These are phyloP conservation scores for Talaromyces borbonicus DNA, from an alignment of 495 filamentous ascomycete genomes.

Conservation along the genomic window DNA sequence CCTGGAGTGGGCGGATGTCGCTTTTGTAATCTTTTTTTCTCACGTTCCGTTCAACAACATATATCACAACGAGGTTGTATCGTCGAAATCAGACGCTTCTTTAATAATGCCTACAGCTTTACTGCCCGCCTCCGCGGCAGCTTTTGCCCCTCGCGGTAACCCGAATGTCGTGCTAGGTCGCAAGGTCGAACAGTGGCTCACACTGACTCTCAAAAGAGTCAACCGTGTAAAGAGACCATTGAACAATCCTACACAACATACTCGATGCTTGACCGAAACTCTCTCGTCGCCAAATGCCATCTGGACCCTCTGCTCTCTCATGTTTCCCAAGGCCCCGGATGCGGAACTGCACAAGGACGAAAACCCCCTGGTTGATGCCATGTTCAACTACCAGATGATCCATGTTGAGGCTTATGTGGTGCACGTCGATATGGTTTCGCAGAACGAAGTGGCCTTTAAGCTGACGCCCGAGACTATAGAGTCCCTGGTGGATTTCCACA, in stretches of 20 bases:
- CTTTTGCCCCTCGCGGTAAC: slow-evolving; percentile 91
- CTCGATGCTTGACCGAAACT: slow-evolving; percentile 92
- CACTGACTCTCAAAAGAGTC: slow-evolving; percentile 90
- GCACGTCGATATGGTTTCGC: slow-evolving; percentile 96
- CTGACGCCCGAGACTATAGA: slow-evolving; percentile 97
- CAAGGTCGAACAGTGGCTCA: slow-evolving; percentile 97
- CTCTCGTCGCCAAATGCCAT: slow-evolving; percentile 85
- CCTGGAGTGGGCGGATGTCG: slow-evolving; percentile 38
- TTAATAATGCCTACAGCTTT: slow-evolving; percentile 81
- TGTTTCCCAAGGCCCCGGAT: slow-evolving; percentile 86
- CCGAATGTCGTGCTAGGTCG: slow-evolving; percentile 89
- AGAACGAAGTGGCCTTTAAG: slow-evolving; percentile 98
- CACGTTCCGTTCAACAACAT: slow-evolving; percentile 2
- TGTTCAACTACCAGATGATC: slow-evolving; percentile 91
- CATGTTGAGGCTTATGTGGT: slow-evolving; percentile 97
- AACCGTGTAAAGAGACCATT: slow-evolving; percentile 95
- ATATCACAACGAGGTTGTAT: slow-evolving; percentile 3
- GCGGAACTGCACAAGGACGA: slow-evolving; percentile 74
- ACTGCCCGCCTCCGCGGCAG: slow-evolving; percentile 88
- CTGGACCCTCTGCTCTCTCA: slow-evolving; percentile 90
- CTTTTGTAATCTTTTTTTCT: slow-evolving; percentile 35
- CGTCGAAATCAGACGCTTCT: slow-evolving; percentile 20
- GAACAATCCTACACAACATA: slow-evolving; percentile 96
- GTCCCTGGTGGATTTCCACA: slow-evolving; percentile 89
- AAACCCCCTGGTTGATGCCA: slow-evolving; percentile 80